Base-by-base conservation (phyloP, 306 rosid genomes). In the Styphnolobium japonicum region DNA sequence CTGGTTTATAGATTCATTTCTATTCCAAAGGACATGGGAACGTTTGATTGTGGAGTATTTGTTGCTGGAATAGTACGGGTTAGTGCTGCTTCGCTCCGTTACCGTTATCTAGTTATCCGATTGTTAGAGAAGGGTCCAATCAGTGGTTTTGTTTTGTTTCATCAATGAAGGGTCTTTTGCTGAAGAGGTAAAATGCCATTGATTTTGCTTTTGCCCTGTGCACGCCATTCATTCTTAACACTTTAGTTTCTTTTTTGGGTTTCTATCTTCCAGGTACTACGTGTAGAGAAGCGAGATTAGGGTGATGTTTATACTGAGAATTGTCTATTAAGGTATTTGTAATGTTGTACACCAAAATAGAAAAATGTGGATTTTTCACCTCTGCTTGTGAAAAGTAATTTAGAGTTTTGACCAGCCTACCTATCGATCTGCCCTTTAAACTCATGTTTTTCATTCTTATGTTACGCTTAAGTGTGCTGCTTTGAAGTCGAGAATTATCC, bases 1-100 rank as follows among this genome's bases (percentile, higher is more conserved):
- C 81, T 82, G 63, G 74, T 62, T 73, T 62, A 49, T 84, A 95
- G 98, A 85, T 95, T 95, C 84, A 95, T 92, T 83, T 95, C 98
- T 43, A 91, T 95, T 73, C 98, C 98, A 7, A 95, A 92, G 87
- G 98, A 95, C 90, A 95, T 95, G 98, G 98, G 98, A 45, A 92
- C 98, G 16, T 95, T 92, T 85, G 92, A 95, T 65, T 95, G 98
- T 48, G 98, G 98, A 23, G 98, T 98, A 18, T 95, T 95, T 84
- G 98, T 95, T 71, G 98, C 96, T 80, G 98, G 98, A 86, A 91
- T 95, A 86, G 98, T 95, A 33, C 86, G 96, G 85, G 98, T 95
- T 75, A 86, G 93, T 75, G 65, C 63, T 56, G 31, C 53, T 71
- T 74, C 0, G 12, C 60, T 72, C 48, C 65, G 29, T 64, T 66